phyloP scores from a whole-genome alignment of 2,329 filamentous ascomycete species.

The Hypoxylon sp. region DNA sequence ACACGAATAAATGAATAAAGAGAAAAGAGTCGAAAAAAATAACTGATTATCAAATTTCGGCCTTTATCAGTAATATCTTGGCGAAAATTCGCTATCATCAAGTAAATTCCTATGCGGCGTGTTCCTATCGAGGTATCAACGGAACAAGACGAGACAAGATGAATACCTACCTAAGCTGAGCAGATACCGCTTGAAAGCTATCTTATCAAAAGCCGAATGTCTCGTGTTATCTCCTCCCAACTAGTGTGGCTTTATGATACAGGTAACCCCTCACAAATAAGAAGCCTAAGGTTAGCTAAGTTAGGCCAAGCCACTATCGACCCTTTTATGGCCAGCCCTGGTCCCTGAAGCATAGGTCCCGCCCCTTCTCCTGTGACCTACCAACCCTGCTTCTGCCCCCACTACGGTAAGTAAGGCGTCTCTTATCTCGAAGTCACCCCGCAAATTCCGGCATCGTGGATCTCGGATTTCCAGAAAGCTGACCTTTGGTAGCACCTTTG shows the following conservation, averaged over 20 bases:
- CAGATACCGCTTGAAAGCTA: conserved; percentile 7
- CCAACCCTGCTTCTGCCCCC: not conserved
- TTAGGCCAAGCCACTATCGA: not conserved
- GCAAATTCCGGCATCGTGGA: conserved; percentile 37
- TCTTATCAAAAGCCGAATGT: conserved; percentile 7
- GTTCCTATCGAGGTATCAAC: conserved; percentile 3
- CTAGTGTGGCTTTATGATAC: conserved; percentile 1
- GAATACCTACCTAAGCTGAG: not conserved
- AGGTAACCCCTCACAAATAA: conserved; percentile 15
- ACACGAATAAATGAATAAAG: conserved; percentile 15
- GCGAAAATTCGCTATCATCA: not conserved
- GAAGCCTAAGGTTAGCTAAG: no score
- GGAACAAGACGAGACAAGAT: not conserved
- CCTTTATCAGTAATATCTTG: conserved; percentile 16
- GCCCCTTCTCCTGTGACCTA: conserved; percentile 29
- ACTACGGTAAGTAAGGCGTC: conserved; percentile 4
- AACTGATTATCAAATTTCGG: not conserved
- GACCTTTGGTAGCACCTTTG: conserved; percentile 12
- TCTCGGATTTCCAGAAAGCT: conserved; percentile 14
- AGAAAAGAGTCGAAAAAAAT: conserved; percentile 2
- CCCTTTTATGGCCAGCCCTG: conserved; percentile 9
- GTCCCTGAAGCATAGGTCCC: conserved; percentile 14
- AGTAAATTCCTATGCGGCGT: not conserved
- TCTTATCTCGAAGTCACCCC: conserved; percentile 34
- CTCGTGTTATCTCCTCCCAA: conserved; percentile 11